phyloP scores from a whole-genome alignment of 2,329 filamentous ascomycete species.

The Aspergillus arachidicola region DNA sequence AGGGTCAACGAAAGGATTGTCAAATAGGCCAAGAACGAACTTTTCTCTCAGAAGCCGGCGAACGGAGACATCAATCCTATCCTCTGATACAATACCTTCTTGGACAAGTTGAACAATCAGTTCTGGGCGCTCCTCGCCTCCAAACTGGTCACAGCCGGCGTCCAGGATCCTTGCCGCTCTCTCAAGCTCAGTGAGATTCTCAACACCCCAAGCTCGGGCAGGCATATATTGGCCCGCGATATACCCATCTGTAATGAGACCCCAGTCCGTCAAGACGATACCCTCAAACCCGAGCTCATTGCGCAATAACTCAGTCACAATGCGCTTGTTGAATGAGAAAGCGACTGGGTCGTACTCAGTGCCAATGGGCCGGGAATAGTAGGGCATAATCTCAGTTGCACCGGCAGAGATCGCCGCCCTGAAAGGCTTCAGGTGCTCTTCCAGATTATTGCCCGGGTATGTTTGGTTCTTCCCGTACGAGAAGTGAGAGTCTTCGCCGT shows the following conservation, averaged over 20 bases:
- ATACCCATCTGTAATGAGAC: not conserved
- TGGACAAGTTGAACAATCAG: not conserved
- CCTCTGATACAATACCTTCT: not conserved
- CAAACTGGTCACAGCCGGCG: not conserved
- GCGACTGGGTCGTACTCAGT: not conserved
- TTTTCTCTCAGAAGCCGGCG: not conserved
- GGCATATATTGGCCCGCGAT: not conserved
- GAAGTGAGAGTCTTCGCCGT: not conserved
- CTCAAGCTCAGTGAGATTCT: not conserved
- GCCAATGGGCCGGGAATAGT: not conserved
- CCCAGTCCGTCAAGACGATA: not conserved
- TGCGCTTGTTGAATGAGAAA: not conserved
- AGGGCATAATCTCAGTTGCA: not conserved
- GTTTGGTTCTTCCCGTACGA: not conserved
- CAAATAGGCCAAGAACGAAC: not conserved
- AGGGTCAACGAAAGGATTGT: not conserved
- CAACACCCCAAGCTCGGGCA: not conserved
- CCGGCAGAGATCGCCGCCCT: not conserved
- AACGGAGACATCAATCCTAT: not conserved
- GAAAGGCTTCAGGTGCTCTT: not conserved
- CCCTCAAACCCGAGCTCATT: not conserved
- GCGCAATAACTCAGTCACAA: not conserved
- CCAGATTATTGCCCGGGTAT: not conserved
- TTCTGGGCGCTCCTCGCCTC: not conserved
- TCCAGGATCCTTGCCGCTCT: not conserved